phyloP scores from a whole-genome alignment of 208 protist genomes.

The Trypanosoma conorhini region DNA sequence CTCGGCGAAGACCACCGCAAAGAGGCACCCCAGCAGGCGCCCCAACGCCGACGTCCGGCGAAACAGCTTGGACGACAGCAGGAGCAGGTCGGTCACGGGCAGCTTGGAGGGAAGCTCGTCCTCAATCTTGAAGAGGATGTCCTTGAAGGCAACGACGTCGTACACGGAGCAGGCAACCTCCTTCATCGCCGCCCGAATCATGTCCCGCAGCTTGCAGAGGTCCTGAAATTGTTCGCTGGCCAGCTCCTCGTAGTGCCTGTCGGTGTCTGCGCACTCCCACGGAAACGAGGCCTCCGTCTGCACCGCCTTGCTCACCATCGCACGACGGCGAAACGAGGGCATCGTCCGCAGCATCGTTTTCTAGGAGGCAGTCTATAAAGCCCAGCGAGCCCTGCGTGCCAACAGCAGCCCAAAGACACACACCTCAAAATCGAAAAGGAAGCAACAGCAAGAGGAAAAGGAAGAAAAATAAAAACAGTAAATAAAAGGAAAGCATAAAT shows the following conservation, averaged over 20 bases:
- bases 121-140: slow-evolving; percentile 85
- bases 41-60: slow-evolving; percentile 76
- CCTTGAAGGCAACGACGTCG: slow-evolving; percentile 89
- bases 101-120: slow-evolving; percentile 64
- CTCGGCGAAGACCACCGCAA: slow-evolving; percentile 86
- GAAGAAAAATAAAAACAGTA: slow-evolving; percentile 5
- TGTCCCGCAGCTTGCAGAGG: slow-evolving; percentile 59
- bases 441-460: slow-evolving; percentile 24
- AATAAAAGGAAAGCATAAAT: background rate
- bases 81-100: slow-evolving; percentile 83
- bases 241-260: slow-evolving; percentile 51
- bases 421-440: background rate
- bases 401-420: background rate
- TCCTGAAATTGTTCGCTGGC: slow-evolving; percentile 79
- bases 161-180: slow-evolving; percentile 81
- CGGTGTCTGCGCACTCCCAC: slow-evolving; percentile 45
- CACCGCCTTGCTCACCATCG: slow-evolving; percentile 39
- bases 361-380: background rate
- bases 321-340: slow-evolving; percentile 23
- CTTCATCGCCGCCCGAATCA: slow-evolving; percentile 67
- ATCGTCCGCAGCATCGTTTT: background rate
- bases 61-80: slow-evolving; percentile 90
- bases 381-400: background rate
- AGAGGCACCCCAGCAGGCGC: slow-evolving; percentile 84
- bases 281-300: slow-evolving; percentile 88